Conservation (phyloP, 345 rosid species). For the Populus davidiana region DNA sequence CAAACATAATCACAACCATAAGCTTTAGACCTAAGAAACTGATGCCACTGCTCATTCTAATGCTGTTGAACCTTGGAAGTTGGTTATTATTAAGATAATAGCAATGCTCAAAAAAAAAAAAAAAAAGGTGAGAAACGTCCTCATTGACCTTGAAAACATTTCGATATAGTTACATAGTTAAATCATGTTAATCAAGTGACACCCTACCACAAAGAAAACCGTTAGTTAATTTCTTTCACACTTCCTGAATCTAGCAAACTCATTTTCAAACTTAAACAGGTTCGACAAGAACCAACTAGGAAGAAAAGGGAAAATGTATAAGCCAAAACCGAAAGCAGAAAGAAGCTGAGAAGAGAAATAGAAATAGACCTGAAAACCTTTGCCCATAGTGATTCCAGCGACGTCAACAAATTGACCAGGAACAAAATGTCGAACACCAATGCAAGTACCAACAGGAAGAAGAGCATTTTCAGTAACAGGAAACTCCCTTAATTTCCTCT, state of each 20-base stretch:
- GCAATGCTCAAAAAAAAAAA: neutral
- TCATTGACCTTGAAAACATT: neutral
- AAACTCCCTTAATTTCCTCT: constrained; percentile 88
- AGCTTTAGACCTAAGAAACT: neutral
- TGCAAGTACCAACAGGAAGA: constrained; percentile 69
- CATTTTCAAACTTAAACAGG: neutral
- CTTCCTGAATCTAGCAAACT: neutral
- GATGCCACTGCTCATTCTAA: neutral
- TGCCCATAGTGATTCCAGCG: constrained; percentile 82
- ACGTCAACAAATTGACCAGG: constrained; percentile 88
- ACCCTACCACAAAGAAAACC: neutral
- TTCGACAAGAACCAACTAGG: neutral
- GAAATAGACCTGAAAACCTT: constrained; percentile 79
- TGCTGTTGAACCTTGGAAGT: neutral
- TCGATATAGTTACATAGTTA: neutral
- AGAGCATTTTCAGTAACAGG: constrained; percentile 93
- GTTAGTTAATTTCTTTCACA: neutral
- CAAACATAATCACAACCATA: neutral
- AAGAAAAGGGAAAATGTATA: neutral
- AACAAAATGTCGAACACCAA: constrained; percentile 85
- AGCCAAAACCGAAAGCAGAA: neutral
- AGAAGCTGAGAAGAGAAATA: neutral
- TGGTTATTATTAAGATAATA: neutral
- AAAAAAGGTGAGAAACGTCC: neutral
- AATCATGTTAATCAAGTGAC: neutral